Evolutionary conservation across 2,329 filamentous ascomycete genomes (phyloP).

Genomic region (Keithomyces neogunnii): DNA sequence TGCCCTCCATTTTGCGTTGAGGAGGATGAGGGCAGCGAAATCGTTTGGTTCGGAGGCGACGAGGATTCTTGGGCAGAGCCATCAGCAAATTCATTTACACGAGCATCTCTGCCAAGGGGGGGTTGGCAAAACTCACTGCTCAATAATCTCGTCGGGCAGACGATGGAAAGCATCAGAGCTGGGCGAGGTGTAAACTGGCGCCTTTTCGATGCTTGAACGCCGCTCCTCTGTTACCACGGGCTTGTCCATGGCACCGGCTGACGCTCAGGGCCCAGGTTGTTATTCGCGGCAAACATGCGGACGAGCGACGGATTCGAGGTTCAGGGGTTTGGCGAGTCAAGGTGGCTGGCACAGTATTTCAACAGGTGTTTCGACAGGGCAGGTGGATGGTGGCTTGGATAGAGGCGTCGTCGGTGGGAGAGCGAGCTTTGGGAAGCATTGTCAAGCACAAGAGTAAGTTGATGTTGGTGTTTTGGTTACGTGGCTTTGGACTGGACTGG

Average conservation of each 20-base stretch:
- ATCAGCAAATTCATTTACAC: neutral
- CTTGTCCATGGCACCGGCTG: conserved; percentile 22
- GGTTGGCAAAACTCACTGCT: conserved; percentile 45
- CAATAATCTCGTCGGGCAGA: conserved; percentile 61
- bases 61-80: conserved; percentile 42
- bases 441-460: no score
- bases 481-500: no score
- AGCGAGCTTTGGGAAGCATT: no score
- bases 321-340: neutral
- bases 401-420: no score
- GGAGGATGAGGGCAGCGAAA: conserved; percentile 57
- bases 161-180: conserved; percentile 36
- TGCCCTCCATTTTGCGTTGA: conserved; percentile 58
- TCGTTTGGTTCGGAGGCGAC: conserved; percentile 50
- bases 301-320: neutral
- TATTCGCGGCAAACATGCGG: conserved; percentile 1
- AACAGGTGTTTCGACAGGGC: neutral
- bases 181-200: conserved; percentile 16
- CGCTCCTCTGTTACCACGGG: conserved; percentile 18
- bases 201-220: conserved; percentile 27
- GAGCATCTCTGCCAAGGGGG: neutral
- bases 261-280: neutral
- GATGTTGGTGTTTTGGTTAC: no score
- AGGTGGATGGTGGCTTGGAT: neutral
- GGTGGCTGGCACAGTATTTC: neutral